Evolutionary conservation across 495 filamentous ascomycete species (phyloP).

Genomic region (Daldinia caldariorum): DNA sequence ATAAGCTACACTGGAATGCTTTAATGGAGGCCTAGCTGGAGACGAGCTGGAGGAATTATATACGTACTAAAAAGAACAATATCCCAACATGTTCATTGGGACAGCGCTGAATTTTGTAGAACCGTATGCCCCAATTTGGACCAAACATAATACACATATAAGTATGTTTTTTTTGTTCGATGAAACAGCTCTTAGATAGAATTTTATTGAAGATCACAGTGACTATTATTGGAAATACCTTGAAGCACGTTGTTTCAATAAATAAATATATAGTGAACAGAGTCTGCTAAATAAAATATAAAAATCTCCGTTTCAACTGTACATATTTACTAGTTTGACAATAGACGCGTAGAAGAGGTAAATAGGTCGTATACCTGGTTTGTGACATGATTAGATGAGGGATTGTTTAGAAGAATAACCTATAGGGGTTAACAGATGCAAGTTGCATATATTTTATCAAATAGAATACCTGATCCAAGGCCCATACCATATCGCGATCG

Average conservation of each 20-base stretch:
- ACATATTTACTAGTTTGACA: no score
- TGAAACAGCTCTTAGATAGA: neutral
- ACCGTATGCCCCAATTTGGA: neutral
- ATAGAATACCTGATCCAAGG: no score
- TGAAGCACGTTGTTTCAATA: no score
- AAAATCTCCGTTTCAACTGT: neutral
- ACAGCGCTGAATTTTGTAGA: neutral
- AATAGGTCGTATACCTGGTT: no score
- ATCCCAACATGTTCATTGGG: neutral
- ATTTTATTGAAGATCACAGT: neutral
- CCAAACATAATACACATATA: neutral
- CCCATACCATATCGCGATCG: neutral
- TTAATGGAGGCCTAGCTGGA: neutral
- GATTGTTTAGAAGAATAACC: no score
- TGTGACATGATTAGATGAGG: no score
- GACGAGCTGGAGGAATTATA: neutral
- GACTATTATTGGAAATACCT: conserved; percentile 1
- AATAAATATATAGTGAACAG: no score
- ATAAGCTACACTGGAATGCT: neutral
- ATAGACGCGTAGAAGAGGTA: no score
- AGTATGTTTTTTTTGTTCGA: neutral
- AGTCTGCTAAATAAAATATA: no score
- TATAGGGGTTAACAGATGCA: no score
- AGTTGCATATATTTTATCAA: no score
- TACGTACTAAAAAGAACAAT: neutral